These are phyloP conservation scores for Neobulgaria alba DNA, from an alignment of 2,329 filamentous ascomycete species.

Conservation along the genomic window DNA sequence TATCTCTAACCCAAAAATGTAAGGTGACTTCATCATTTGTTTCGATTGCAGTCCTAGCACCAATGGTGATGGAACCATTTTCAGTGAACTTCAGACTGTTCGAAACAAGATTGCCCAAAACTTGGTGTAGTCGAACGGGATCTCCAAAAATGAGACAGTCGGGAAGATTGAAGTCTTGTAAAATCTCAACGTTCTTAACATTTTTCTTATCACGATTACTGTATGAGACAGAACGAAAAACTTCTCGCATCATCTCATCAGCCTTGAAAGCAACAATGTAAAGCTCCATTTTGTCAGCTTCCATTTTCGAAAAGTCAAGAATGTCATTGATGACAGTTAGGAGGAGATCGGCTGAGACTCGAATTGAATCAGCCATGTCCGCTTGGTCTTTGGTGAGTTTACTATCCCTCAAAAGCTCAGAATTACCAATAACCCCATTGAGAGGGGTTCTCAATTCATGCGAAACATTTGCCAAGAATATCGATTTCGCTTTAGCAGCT, in stretches of 20 bases:
- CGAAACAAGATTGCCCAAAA: conserved; percentile 74
- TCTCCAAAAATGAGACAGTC: conserved; percentile 60
- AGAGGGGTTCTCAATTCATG: conserved; percentile 77
- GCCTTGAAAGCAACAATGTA: conserved; percentile 63
- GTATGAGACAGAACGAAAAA: conserved; percentile 57
- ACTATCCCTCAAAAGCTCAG: conserved; percentile 72
- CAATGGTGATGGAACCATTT: conserved; percentile 75
- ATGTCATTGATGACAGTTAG: conserved; percentile 95
- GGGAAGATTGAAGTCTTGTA: conserved; percentile 64
- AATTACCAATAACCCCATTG: conserved; percentile 84
- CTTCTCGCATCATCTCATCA: conserved; percentile 56
- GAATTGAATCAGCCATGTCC: conserved; percentile 81
- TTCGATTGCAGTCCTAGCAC: conserved; percentile 64
- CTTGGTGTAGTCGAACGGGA: conserved; percentile 58
- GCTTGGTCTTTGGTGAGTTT: conserved; percentile 65
- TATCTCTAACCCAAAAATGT: conserved; percentile 81
- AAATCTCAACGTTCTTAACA: conserved; percentile 52
- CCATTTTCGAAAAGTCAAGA: conserved; percentile 89
- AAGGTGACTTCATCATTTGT: conserved; percentile 62
- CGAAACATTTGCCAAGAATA: conserved; percentile 72
- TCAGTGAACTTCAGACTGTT: conserved; percentile 95
- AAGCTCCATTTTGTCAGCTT: conserved; percentile 78
- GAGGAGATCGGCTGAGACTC: conserved; percentile 76
- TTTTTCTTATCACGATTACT: conserved; percentile 56
- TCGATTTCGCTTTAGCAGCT: conserved; percentile 73